These are phyloP conservation scores for Clathrospora elynae DNA, from an alignment of 2,329 filamentous ascomycete genomes.

Conservation along the genomic window DNA sequence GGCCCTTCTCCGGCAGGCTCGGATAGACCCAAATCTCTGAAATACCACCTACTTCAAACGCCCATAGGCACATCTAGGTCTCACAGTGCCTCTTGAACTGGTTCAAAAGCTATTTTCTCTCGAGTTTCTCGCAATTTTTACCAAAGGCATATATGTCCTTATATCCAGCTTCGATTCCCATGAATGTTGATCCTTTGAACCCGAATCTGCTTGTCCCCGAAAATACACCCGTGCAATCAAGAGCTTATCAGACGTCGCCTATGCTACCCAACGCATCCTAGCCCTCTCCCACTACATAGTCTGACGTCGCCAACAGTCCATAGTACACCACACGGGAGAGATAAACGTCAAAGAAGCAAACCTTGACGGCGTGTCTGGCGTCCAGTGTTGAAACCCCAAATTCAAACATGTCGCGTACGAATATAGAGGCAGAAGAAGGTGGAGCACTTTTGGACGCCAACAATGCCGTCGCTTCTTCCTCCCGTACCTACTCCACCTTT, in stretches of 20 bases:
- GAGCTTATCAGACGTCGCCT: constrained; percentile 15
- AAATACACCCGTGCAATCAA: constrained; percentile 9
- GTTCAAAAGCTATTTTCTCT: too few relatives aligned
- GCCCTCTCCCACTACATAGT: constrained; percentile 5
- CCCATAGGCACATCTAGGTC: too few relatives aligned
- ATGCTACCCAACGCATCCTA: constrained; percentile 12
- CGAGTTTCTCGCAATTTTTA: too few relatives aligned
- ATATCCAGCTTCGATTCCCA: too few relatives aligned
- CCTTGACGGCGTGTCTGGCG: background rate
- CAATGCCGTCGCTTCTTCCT: constrained; percentile 8
- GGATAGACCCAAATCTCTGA: too few relatives aligned
- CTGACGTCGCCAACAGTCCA: constrained; percentile 4
- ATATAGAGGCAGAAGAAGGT: constrained; percentile 3
- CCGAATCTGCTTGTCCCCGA: constrained; percentile 6
- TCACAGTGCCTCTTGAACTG: too few relatives aligned
- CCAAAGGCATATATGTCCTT: too few relatives aligned
- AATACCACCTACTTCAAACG: too few relatives aligned
- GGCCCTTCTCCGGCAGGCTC: too few relatives aligned
- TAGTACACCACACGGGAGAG: constrained; percentile 10
- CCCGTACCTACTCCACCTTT: constrained; percentile 15
- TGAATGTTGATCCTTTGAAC: constrained; percentile 7
- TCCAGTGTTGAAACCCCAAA: background rate
- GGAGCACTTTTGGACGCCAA: constrained; percentile 11
- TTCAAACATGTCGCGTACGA: constrained; percentile 8
- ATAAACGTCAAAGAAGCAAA: constrained; percentile 3